Evolutionary conservation across 1,139 yeast species (phyloP), one percentile per base, ranked within the genome.

Genomic region (Geotrichum australiense): DNA sequence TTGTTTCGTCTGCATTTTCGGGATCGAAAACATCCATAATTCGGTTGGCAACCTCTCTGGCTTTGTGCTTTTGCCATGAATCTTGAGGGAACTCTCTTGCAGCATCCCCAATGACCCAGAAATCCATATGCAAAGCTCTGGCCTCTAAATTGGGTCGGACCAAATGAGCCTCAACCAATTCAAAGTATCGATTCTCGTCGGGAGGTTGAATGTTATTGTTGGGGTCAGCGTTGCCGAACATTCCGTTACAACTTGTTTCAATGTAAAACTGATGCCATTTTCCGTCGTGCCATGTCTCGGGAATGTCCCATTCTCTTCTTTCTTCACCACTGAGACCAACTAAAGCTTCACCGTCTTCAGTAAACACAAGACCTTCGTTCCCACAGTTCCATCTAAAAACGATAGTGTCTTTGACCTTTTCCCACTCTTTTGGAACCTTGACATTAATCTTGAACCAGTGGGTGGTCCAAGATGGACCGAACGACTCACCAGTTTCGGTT

Each of bases 391-490:
- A 91, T 47, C 86, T 83, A 47, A 87, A 75, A 43, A 78, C 67
- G 35, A 87, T 71, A 46, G 71, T 71, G 2, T 56, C 42, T 14
- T 54, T 52, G 12, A 62, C 59, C 42, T 46, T 56, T 51, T 42
- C 58, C 69, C 59, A 70, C 12, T 70, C 52, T 16, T 66, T 55
- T 0, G 95, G 94, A 5, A 89, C 67, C 23, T 68, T 66, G 48
- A 84, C 63, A 20, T 70, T 64, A 30, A 89, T 66, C 53, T 78
- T 74, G 63, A 91, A 86, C 98, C 98, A 91, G 53, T 87, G 93
- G 1, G 96, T 82, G 50, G 91, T 80, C 98, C 97, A 91, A 12
- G 94, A 81, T 2, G 97, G 97, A 0, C 96, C 96, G 61, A 83
- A 86, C n/a, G 70, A 66, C 53, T 82, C 79, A 22, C 94, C 94